Percentiles rank a stretch among this genome's conserved stretches.
Conservation (phyloP, 331 rosid genomes). For the Quercus phellos region DNA sequence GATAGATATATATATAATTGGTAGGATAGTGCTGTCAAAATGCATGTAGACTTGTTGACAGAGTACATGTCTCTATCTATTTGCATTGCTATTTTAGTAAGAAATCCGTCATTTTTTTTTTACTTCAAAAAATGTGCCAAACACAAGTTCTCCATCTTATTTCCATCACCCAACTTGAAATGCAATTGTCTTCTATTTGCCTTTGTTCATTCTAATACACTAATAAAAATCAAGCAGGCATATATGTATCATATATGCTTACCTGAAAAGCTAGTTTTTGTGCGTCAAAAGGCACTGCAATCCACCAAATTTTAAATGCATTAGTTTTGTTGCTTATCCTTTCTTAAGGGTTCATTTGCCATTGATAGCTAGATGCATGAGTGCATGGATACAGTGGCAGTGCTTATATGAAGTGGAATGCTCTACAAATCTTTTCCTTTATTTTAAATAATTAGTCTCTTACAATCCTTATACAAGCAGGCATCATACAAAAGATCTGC, state of each 20-base stretch:
- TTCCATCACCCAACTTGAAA: neutral
- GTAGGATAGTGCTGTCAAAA: neutral
- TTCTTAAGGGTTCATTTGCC: too few relatives aligned
- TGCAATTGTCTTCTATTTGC: neutral
- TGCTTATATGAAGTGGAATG: neutral
- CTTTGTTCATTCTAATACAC: neutral
- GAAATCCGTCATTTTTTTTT: neutral
- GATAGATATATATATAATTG: neutral
- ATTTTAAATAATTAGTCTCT: neutral
- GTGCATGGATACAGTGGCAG: neutral
- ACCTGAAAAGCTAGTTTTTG: neutral
- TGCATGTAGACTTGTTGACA: neutral
- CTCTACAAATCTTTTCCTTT: neutral
- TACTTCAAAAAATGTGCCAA: neutral
- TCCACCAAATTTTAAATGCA: neutral
- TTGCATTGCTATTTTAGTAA: conserved; percentile 7
- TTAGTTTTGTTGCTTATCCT: neutral
- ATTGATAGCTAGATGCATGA: neutral
- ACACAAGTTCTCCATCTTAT: neutral
- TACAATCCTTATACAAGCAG: neutral
- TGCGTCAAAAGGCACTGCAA: neutral
- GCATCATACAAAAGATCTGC: neutral
- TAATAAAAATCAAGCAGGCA: conserved; percentile 3
- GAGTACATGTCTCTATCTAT: neutral
- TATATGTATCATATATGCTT: neutral